Evolutionary conservation across 768 basidiomycete genomes (phyloP).

Genomic region (Mycena crocata): DNA sequence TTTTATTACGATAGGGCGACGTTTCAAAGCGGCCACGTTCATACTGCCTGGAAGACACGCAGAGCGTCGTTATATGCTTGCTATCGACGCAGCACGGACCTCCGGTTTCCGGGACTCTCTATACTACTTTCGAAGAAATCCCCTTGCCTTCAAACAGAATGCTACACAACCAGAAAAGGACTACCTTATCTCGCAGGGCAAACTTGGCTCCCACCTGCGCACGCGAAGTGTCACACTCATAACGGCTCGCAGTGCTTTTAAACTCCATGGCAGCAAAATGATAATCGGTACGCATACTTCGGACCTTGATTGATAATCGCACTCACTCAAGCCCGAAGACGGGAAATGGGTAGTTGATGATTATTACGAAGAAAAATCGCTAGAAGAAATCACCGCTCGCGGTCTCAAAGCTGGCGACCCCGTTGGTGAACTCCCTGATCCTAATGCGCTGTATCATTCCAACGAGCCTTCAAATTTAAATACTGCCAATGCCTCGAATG

Average conservation of each 20-base stretch:
- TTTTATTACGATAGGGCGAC: constrained; percentile 66
- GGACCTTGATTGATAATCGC: not conserved
- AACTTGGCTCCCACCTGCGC: constrained; percentile 88
- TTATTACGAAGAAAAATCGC: constrained; percentile 91
- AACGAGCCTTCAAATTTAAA: constrained; percentile 55
- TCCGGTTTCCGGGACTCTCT: constrained; percentile 97
- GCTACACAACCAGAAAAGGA: constrained; percentile 94
- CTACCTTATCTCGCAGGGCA: constrained; percentile 87
- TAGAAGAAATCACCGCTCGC: constrained; percentile 80
- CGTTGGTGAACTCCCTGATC: constrained; percentile 86
- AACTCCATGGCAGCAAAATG: constrained; percentile 93
- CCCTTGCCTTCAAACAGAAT: constrained; percentile 89
- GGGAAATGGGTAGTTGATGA: constrained; percentile 95
- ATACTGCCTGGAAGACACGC: constrained; percentile 87
- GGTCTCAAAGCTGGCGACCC: constrained; percentile 86
- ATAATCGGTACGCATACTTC: constrained; percentile 71
- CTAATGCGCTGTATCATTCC: constrained; percentile 65
- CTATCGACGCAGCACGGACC: constrained; percentile 96
- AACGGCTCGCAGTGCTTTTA: constrained; percentile 92
- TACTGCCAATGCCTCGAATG: constrained; percentile 48
- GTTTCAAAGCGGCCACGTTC: constrained; percentile 92
- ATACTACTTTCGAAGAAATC: constrained; percentile 97
- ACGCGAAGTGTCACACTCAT: constrained; percentile 95
- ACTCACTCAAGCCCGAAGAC: constrained; percentile 50
- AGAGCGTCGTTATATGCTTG: constrained; percentile 90